A percentile compares a stretch with the other conserved stretches of the same genome.
Conservation (phyloP, 257 asterid genomes). For the Galeopsis tetrahit region DNA sequence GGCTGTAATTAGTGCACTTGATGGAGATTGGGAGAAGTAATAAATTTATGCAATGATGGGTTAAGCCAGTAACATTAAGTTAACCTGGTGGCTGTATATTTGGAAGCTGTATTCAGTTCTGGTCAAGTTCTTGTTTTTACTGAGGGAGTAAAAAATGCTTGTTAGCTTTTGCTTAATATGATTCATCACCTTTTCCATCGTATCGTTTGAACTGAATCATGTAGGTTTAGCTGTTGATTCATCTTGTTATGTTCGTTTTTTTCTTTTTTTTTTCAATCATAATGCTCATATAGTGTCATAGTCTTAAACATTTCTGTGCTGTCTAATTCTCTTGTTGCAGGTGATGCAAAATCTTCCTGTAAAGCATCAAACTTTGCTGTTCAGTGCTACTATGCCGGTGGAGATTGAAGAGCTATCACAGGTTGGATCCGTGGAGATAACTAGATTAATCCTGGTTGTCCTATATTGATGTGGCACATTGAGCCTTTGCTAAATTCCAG, state of each 20-base stretch:
- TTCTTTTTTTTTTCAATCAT: background rate
- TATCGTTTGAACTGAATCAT: slow-evolving; percentile 18
- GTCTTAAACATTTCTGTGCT: slow-evolving; percentile 18
- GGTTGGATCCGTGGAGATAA: slow-evolving; percentile 44
- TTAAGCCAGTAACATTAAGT: slow-evolving; percentile 8
- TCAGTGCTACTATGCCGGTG: slow-evolving; percentile 95
- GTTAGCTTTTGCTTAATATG: background rate
- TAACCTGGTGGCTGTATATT: background rate
- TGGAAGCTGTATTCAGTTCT: background rate
- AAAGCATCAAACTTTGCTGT: slow-evolving; percentile 84
- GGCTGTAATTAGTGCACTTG: slow-evolving; percentile 13
- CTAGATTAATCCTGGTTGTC: slow-evolving; percentile 15
- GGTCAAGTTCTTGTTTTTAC: background rate
- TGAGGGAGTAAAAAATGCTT: background rate
- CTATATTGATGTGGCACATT: slow-evolving; percentile 19
- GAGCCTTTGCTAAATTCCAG: slow-evolving; percentile 14
- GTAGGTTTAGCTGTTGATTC: slow-evolving; percentile 15
- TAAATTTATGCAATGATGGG: background rate
- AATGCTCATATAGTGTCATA: slow-evolving; percentile 13
- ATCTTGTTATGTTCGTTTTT: background rate
- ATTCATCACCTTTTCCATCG: background rate
- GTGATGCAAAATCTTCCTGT: slow-evolving; percentile 84
- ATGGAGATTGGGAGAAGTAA: background rate
- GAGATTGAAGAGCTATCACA: slow-evolving; percentile 90
- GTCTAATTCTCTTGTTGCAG: slow-evolving; percentile 43